A percentile compares a stretch with the other conserved stretches of the same genome.
Evolutionary conservation across 2,329 filamentous ascomycete species (phyloP).

Genomic region (Diaporthe batatas): DNA sequence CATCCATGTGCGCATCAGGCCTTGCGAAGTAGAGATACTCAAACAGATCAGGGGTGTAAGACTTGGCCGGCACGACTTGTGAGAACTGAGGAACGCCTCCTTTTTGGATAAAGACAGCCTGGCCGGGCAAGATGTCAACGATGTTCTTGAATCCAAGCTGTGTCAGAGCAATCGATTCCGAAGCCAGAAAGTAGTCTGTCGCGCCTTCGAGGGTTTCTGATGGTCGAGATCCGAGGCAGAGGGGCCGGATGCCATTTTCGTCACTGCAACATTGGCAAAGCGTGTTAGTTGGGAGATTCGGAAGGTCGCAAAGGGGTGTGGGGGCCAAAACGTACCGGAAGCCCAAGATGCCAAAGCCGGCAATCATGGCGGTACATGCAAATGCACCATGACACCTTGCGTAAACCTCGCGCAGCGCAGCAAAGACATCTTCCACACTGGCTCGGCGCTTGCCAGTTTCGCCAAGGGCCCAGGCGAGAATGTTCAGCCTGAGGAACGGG

Average conservation of each 20-base stretch:
- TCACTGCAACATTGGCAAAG: neutral
- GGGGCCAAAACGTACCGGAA: neutral
- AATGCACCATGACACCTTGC: neutral
- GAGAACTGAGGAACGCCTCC: neutral
- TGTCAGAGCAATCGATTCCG: neutral
- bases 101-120: neutral
- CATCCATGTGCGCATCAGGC: neutral
- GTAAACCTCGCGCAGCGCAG: neutral
- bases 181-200: neutral
- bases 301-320: neutral
- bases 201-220: neutral
- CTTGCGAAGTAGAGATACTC: neutral
- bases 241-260: neutral
- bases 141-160: neutral
- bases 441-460: neutral
- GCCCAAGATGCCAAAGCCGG: neutral
- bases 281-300: neutral
- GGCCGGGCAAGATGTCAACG: neutral
- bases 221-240: neutral
- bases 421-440: neutral
- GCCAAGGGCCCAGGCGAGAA: neutral
- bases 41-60: neutral
- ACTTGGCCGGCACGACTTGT: neutral
- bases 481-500: neutral
- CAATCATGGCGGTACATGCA: neutral